Base-by-base conservation (phyloP, 2,329 filamentous ascomycete species). In the Cryphonectria japonica region DNA sequence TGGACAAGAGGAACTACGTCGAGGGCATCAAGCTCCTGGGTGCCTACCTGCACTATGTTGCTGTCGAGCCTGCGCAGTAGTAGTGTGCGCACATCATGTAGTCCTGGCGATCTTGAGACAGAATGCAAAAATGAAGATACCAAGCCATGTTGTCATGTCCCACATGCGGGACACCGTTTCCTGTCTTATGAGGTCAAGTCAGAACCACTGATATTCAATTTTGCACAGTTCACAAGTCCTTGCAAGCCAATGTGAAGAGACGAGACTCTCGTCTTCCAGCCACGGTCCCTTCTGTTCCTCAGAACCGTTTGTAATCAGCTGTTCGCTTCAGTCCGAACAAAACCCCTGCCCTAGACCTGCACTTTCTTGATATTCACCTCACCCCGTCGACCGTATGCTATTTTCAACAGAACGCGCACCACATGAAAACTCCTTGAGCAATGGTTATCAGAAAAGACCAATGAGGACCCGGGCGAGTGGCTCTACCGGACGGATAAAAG, bases 1-100 rank as follows among this genome's bases (percentile, higher is more conserved):
- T 99, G 71, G 96, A 99, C 82, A 94, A 93, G 88, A 90, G 89
- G 79, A 99, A 99, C 84, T 99, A 99, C 82, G 97, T 99, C 78
- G 94, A 99, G 85, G 96, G 96, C 65, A 98, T 93, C 77, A 99
- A 99, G 89, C 84, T 99, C 74, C 83, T 99, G 71, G 96, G 96
- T 64, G 93, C 95, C 3, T 99, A 99, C 81, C 84, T 99, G 79
- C 95, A 98, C 84, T 98, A 98, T 77, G 94, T 97, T 75, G 94
- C 95, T 1, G 93, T 95, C 80, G 96, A 99, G 87, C 90, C 93
- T 54, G 90, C 63, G 22, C 29, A 67, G 54, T 70, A 72, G 62
- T 50, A 3, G 46, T 34, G 34, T 34, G n/a, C 5, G 8, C 16
- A 19, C 22, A 50, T 50, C 43, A 16, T 50, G 16, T 57, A 13